Evolutionary conservation across 805 yeast genomes (phyloP).

Genomic region (Ogataea nakhonphanomensis): DNA sequence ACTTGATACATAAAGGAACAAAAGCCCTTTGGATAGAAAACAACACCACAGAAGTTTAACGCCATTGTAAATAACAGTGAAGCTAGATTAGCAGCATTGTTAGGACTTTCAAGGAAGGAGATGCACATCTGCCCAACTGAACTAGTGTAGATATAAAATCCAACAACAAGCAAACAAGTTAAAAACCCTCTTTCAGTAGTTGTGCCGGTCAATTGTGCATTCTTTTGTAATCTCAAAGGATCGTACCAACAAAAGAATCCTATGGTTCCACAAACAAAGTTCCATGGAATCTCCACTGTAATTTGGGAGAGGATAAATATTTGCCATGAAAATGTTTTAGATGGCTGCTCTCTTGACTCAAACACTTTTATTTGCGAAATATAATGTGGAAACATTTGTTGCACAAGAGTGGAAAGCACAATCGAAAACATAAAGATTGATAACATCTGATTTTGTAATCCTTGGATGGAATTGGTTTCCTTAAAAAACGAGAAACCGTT

Average conservation of each 20-base stretch:
- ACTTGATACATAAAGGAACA: too few relatives aligned
- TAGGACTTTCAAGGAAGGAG: too few relatives aligned
- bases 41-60: too few relatives aligned
- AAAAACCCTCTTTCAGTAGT: conserved; percentile 54
- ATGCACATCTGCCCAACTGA: too few relatives aligned
- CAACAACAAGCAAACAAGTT: too few relatives aligned
- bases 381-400: conserved; percentile 62
- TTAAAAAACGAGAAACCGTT: conserved; percentile 70
- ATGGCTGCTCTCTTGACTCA: conserved; percentile 71
- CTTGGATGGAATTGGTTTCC: conserved; percentile 58
- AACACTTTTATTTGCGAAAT: conserved; percentile 60
- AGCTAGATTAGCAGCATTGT: too few relatives aligned
- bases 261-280: conserved; percentile 57
- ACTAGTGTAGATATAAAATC: too few relatives aligned
- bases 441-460: conserved; percentile 81
- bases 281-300: conserved; percentile 65
- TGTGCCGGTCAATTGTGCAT: conserved; percentile 48
- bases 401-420: conserved; percentile 52
- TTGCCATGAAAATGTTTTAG: conserved; percentile 66
- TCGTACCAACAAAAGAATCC: conserved; percentile 65
- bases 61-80: too few relatives aligned
- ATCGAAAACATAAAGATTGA: conserved; percentile 66
- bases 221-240: conserved; percentile 62
- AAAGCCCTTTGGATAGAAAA: too few relatives aligned
- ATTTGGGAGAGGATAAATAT: conserved; percentile 61